Evolutionary conservation across 257 asterid species (phyloP), one percentile per base, ranked within the genome.

Genomic region (Fraxinus americana): DNA sequence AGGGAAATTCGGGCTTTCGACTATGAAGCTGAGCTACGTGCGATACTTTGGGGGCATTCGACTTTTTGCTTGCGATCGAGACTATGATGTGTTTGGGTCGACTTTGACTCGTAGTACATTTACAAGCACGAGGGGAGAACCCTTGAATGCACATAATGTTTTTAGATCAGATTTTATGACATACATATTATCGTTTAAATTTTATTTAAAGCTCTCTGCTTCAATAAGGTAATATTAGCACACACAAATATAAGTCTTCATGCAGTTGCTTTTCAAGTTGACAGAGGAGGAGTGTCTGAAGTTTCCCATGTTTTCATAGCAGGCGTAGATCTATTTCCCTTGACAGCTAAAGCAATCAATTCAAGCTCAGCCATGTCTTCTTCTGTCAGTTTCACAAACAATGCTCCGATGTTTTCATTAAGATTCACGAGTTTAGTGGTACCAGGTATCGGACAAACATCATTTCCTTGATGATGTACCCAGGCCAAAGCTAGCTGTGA

Each of bases 401-500:
- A 38, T 17, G 88, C 84, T 57, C 72, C 73, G 25, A 85, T 74
- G 75, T 85, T 82, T 68, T 69, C 74, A 4, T 82, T 54, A 21
- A 85, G 59, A 45, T 79, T 82, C 38, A 78, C 81, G 9, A 80
- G 71, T 82, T 80, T 82, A 74, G 29, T 73, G 14, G 82, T 74
- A 48, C 82, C 82, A 19, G 66, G 75, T 9, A 81, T 81, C 34
- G 87, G 87, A 10, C 78, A 79, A n/a, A 81, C 86, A 35, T 82
- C 79, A 7, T 66, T 76, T 12, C 84, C 86, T 75, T 82, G 84
- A 67, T 85, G 82, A 68, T 82, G 86, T n/a, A 82, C 80, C 88
- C 86, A 85, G 1, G 82, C 84, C 54, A 85, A 76, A 71, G 88
- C 85, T 50, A 84, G 76, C 7, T 84, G 88, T 14, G 88, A 75